Percentiles rank a stretch among this genome's conserved stretches.
phyloP scores from a whole-genome alignment of 495 filamentous ascomycete genomes.

The Rostrohypoxylon terebratum region DNA sequence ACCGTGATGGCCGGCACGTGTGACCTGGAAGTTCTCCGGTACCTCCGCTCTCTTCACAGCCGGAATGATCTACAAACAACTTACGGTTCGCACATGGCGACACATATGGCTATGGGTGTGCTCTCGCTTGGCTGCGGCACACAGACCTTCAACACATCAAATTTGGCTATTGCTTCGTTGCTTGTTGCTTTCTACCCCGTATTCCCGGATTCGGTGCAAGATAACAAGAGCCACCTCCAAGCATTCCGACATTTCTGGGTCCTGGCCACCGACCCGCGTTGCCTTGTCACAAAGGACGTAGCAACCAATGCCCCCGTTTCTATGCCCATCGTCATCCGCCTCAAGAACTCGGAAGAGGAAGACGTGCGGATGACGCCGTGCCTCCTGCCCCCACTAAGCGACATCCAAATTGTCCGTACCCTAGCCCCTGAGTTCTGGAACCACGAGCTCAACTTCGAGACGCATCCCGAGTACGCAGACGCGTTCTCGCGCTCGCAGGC shows the following conservation, averaged over 20 bases:
- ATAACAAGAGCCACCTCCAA: conserved; percentile 94
- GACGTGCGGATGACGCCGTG: conserved; percentile 71
- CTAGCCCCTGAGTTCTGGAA: conserved; percentile 83
- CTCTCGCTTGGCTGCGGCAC: conserved; percentile 93
- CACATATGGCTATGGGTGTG: conserved; percentile 89
- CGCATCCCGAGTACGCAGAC: conserved; percentile 70
- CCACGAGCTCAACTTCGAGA: conserved; percentile 80
- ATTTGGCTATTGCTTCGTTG: conserved; percentile 85
- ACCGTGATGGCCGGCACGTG: conserved; percentile 96
- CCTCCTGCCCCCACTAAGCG: conserved; percentile 81
- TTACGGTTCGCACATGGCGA: conserved; percentile 93
- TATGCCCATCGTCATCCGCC: conserved; percentile 69
- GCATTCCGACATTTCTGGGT: conserved; percentile 99
- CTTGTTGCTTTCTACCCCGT: conserved; percentile 94
- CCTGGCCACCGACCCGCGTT: conserved; percentile 88
- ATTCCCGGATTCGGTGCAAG: conserved; percentile 86
- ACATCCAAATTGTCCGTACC: conserved; percentile 75
- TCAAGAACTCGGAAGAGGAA: conserved; percentile 61
- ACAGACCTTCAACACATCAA: conserved; percentile 89
- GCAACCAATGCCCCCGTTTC: conserved; percentile 81
- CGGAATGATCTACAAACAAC: conserved; percentile 85
- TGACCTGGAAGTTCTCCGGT: conserved; percentile 88
- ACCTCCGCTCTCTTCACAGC: conserved; percentile 87
- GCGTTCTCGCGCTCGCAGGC: conserved; percentile 81
- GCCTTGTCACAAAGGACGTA: conserved; percentile 85